These are phyloP conservation scores for Hanseniaspora thailandica DNA, from an alignment of 805 yeast species.

Conservation along the genomic window DNA sequence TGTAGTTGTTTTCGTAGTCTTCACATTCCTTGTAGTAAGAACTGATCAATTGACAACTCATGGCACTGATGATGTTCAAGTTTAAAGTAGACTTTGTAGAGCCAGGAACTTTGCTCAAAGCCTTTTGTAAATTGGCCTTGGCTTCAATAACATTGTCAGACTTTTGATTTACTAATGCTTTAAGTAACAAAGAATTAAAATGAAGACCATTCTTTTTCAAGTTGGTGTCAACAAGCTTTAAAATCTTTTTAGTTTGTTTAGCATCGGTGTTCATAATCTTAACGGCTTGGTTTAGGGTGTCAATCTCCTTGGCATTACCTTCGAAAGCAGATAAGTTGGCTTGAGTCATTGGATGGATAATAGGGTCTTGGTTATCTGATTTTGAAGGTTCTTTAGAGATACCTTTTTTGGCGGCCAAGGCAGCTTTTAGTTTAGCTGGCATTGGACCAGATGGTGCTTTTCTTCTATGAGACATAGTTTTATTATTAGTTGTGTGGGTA, in stretches of 20 bases:
- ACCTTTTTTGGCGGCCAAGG: slow-evolving; percentile 13
- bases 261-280: slow-evolving; percentile 53
- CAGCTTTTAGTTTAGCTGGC: slow-evolving; percentile 13
- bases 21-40: slow-evolving; percentile 62
- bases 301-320: slow-evolving; percentile 50
- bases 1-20: slow-evolving; percentile 64
- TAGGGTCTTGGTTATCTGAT: slow-evolving; percentile 1
- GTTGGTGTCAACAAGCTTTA: slow-evolving; percentile 62
- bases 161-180: slow-evolving; percentile 58
- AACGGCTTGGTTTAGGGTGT: slow-evolving; percentile 68
- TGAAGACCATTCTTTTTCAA: slow-evolving; percentile 65
- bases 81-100: slow-evolving; percentile 41
- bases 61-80: slow-evolving; percentile 44
- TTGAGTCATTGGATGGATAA: slow-evolving; percentile 3
- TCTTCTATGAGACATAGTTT: slow-evolving; percentile 14
- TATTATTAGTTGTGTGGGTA: too few relatives aligned
- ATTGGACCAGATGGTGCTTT: slow-evolving; percentile 12
- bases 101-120: slow-evolving; percentile 44
- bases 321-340: slow-evolving; percentile 5
- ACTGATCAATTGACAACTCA: slow-evolving; percentile 44
- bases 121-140: slow-evolving; percentile 46
- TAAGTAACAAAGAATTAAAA: slow-evolving; percentile 72
- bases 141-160: slow-evolving; percentile 55
- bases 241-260: slow-evolving; percentile 76
- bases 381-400: neutral